Base-by-base conservation (phyloP, 2,329 filamentous ascomycete species). In the Hymenoscyphus fructigenus region DNA sequence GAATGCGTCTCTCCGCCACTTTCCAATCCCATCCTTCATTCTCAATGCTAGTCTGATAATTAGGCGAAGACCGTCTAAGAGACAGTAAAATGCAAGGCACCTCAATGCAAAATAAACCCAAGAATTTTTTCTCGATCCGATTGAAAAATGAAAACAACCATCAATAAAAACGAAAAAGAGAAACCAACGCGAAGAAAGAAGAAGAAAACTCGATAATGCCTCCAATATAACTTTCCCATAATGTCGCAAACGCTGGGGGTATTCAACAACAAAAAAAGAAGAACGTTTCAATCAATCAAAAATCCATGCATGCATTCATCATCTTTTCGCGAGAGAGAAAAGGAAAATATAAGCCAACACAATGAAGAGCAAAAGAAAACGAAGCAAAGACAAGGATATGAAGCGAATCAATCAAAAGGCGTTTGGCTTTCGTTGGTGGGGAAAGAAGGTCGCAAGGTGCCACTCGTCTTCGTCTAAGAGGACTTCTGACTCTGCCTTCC, bases 171-270 rank as follows among this genome's bases (percentile, higher is more conserved):
- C 3, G 10, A 36, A 15, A 3, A 36, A 36, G 3, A 15, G 14
- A 36, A 36, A 14, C 9, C 34, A 36, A 36, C 34, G 34, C 34
- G 34, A 36, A 15, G 34, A 50, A 50, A 7, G 34, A 36, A 15
- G 34, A 50, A 50, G 10, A 20, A 6, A 47, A n/a, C n/a, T 20
- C 44, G 44, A 50, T 50, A 23, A 50, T 23, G 44, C 44, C 44
- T 50, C 44, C 44, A 50, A 50, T 50, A 50, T 50, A 20, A 50
- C 14, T 50, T 50, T 50, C 20, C 44, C 44, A 15, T 36, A 36
- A 36, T 50, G 44, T 50, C 34, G 44, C 44, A 62, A 66, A 66
- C 66, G 66, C 66, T 68, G 23, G 66, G 66, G 66, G 44, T 68
- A 68, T 68, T 68, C 61, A 65, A 66, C 63, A 68, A 64, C 60